phyloP scores from a whole-genome alignment of 2,329 filamentous ascomycete genomes.

The Cladorrhinum sp. region DNA sequence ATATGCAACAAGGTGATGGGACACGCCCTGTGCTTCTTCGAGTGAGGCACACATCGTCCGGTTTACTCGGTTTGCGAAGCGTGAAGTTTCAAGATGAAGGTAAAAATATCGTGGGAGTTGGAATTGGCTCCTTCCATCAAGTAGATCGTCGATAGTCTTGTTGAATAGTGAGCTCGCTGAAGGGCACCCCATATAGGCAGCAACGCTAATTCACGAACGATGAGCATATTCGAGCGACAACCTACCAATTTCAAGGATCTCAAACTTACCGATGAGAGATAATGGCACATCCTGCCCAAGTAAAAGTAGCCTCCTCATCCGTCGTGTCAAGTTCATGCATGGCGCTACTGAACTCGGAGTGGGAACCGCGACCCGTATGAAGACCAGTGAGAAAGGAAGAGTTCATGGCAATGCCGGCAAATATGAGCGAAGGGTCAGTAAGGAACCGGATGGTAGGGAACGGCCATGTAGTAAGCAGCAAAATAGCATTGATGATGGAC shows the following conservation, averaged over 20 bases:
- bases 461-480: conserved; percentile 52
- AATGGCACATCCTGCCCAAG: conserved; percentile 54
- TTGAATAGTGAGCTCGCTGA: conserved; percentile 46
- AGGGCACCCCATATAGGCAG: conserved; percentile 44
- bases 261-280: conserved; percentile 45
- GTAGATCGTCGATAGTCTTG: conserved; percentile 46
- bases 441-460: conserved; percentile 50
- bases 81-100: conserved; percentile 48
- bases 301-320: conserved; percentile 51
- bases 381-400: conserved; percentile 49
- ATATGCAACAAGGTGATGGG: conserved; percentile 44
- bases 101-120: conserved; percentile 44
- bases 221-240: neutral
- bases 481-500: conserved; percentile 49
- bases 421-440: conserved; percentile 48
- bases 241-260: too few species aligned
- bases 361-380: conserved; percentile 51
- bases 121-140: conserved; percentile 40
- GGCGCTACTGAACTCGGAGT: conserved; percentile 47
- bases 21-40: conserved; percentile 45
- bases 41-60: conserved; percentile 47
- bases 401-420: conserved; percentile 46
- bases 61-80: conserved; percentile 49
- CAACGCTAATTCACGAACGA: conserved; percentile 25
- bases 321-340: conserved; percentile 40